Conservation (phyloP, 306 rosid species). For the Sicyos baderoa region DNA sequence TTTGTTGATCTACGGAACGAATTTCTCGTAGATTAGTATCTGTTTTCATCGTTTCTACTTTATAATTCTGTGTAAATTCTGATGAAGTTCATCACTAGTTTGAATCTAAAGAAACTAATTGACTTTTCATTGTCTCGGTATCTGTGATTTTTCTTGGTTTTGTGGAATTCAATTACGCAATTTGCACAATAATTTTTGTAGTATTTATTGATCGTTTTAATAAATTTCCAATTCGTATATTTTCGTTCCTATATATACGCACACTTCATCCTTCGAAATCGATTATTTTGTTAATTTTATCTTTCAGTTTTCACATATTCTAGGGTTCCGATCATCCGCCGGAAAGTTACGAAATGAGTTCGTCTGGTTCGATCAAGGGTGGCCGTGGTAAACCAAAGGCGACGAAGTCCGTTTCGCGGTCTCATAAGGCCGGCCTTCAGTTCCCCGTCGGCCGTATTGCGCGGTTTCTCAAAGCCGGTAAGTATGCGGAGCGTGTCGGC, state of each 20-base stretch:
- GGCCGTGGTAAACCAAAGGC: constrained; percentile 56
- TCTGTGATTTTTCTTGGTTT: background rate
- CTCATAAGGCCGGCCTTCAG: constrained; percentile 73
- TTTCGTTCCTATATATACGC: too few species aligned
- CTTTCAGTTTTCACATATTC: too few species aligned
- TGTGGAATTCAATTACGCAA: too few species aligned
- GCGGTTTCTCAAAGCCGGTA: too few species aligned
- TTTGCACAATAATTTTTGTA: too few species aligned
- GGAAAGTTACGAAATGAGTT: background rate
- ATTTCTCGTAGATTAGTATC: background rate
- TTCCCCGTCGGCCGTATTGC: constrained; percentile 42
- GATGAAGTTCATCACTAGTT: background rate
- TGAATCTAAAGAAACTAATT: background rate
- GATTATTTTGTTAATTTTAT: too few species aligned
- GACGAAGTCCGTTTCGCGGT: constrained; percentile 47
- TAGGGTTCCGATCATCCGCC: constrained; percentile 14
- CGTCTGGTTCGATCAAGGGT: constrained; percentile 25
- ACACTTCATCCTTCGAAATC: too few species aligned
- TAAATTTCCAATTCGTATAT: too few species aligned
- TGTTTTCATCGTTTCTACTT: too few species aligned
- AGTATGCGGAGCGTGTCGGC: constrained; percentile 20
- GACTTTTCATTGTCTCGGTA: background rate
- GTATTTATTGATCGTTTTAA: too few species aligned
- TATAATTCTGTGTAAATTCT: background rate
- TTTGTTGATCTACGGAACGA: background rate